These are phyloP conservation scores for Pestalotiopsis sp. DNA, from an alignment of 2,329 filamentous ascomycete species.

Conservation along the genomic window DNA sequence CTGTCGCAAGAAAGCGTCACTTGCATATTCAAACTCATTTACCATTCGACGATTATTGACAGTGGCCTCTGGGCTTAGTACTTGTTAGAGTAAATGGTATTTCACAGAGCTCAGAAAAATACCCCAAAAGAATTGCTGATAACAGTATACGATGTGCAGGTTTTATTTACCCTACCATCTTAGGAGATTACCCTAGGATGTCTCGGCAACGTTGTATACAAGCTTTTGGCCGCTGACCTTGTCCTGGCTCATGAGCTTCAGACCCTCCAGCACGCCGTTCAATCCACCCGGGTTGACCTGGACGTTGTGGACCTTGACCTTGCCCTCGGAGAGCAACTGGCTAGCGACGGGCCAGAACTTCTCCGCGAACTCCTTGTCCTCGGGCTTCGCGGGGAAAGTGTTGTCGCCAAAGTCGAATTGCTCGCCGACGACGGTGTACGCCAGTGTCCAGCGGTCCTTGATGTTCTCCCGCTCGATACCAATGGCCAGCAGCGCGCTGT, in stretches of 20 bases:
- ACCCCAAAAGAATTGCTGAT: too few relatives aligned
- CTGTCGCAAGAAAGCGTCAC: background rate
- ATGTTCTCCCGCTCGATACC: background rate
- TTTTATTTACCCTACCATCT: too few relatives aligned
- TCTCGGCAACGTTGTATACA: slow-evolving; percentile 2
- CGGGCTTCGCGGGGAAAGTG: background rate
- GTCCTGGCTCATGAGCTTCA: background rate
- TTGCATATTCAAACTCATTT: too few relatives aligned
- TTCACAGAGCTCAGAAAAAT: too few relatives aligned
- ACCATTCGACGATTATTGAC: too few relatives aligned
- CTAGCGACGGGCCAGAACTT: background rate
- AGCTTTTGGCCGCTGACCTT: slow-evolving; percentile 2
- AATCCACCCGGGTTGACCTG: background rate
- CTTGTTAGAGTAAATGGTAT: too few relatives aligned
- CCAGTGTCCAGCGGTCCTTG: background rate
- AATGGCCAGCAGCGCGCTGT: background rate
- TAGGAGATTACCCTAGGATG: background rate
- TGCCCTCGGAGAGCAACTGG: background rate
- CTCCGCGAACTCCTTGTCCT: background rate
- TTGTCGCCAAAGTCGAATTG: background rate
- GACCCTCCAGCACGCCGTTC: background rate
- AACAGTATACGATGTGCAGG: too few relatives aligned
- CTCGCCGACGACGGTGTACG: background rate
- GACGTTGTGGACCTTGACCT: background rate
- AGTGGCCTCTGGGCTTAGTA: too few relatives aligned